Base-by-base conservation (phyloP, 1,284 basidiomycete genomes). In the Ceratobasidium theobromae region DNA sequence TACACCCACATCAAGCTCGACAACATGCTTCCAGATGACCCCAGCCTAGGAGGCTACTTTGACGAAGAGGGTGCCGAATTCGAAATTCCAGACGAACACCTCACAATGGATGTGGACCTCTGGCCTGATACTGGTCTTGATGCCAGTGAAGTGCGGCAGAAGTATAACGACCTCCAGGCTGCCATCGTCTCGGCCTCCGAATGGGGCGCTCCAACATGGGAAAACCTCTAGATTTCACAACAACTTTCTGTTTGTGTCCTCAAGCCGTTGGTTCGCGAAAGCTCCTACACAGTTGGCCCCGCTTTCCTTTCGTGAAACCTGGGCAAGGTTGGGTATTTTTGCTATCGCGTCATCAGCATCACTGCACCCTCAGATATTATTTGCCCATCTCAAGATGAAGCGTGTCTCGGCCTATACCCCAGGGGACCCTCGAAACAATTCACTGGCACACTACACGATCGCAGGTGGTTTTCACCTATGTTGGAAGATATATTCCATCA, bases 161-260 rank as follows among this genome's bases (percentile, higher is more conserved):
- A 27, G 8, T 30, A 49, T 23, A 12, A 11, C 12, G 32, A 12
- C 1, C 23, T 49, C 16, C 16, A 33, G 2, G 21, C 33, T 1
- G 12, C 51, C 1, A 32, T 48, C 9, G 35, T 23, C 5, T 8
- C 30, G 12, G 21, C 41, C 16, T 16, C 25, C 4, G 57, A 51
- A 5, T 60, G 57, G 57, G 30, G 55, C n/a, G 43, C 55, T 11
- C 43, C 55, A 1, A 45, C 28, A 12, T 58, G 55, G 55, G 8
- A 11, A 14, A 45, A 23, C 11, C 18, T 48, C 2, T 33, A 25
- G 3, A 33, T 33, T 14, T 48, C 55, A 6, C 55, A 58, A 18
- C 55, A 46, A 46, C 51, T 6, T 28, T n/a, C n/a, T n/a, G n/a
- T n/a, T n/a, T n/a, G n/a, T n/a, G n/a, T n/a, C n/a, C n/a, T n/a